Percentiles rank a stretch among this genome's conserved stretches.
Conservation (phyloP, 208 protist species). For the Crithidia thermophila region DNA sequence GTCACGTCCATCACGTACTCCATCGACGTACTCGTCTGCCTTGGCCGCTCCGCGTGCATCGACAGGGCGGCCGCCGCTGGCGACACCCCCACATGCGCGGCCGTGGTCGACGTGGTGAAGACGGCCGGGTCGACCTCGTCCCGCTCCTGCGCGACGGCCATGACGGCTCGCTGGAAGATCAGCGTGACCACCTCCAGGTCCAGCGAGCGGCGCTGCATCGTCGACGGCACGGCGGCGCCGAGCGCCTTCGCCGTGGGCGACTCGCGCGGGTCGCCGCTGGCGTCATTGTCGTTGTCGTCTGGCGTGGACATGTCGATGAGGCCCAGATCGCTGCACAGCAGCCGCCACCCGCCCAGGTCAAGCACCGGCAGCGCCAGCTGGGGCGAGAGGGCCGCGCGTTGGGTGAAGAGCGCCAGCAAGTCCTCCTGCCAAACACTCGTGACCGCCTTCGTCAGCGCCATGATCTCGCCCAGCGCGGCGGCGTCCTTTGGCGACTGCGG, state of each 20-base stretch:
- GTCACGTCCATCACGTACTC: background rate
- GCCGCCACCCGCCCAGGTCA: constrained; percentile 78
- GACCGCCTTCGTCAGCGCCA: background rate
- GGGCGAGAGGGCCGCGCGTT: constrained; percentile 47
- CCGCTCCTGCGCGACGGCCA: constrained; percentile 14
- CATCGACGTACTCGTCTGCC: background rate
- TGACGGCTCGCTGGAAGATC: constrained; percentile 58
- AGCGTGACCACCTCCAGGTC: constrained; percentile 59
- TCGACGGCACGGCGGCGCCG: constrained; percentile 13
- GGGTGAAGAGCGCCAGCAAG: constrained; percentile 70
- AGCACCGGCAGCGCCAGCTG: constrained; percentile 76
- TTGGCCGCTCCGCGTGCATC: background rate
- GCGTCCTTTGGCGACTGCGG: constrained; percentile 1
- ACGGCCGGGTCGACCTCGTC: constrained; percentile 22
- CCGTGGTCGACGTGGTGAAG: background rate
- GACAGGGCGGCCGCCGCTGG: no score
- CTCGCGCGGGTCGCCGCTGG: background rate
- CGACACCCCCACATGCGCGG: background rate
- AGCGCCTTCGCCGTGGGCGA: background rate
- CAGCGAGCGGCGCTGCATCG: constrained; percentile 24
- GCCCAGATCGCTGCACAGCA: constrained; percentile 72
- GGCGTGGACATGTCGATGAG: constrained; percentile 40
- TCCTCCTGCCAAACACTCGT: constrained; percentile 44
- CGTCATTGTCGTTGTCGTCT: constrained; percentile 3
- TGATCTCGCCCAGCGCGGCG: constrained; percentile 24